phyloP scores from a whole-genome alignment of 176 grass and related monocot genomes.

The Cenchrus purpureus region DNA sequence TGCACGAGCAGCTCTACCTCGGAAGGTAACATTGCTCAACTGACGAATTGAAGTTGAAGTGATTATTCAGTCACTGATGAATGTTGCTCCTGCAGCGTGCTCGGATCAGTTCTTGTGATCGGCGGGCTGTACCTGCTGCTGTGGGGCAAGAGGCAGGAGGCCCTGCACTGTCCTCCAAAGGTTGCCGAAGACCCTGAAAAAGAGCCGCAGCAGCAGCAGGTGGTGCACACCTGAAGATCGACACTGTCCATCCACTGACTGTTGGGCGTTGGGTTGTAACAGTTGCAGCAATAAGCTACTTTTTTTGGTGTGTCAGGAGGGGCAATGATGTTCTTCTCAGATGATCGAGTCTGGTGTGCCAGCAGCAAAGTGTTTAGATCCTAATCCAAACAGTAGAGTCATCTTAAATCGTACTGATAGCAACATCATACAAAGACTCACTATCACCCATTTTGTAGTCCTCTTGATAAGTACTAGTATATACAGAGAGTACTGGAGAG shows the following conservation, averaged over 20 bases:
- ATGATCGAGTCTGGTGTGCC: neutral
- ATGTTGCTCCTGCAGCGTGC: slow-evolving; percentile 44
- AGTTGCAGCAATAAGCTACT: slow-evolving; percentile 49
- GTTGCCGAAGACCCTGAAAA: slow-evolving; percentile 33
- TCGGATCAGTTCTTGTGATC: slow-evolving; percentile 74
- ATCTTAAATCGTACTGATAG: slow-evolving; percentile 9
- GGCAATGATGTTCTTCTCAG: neutral
- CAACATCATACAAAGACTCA: neutral
- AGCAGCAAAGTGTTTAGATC: slow-evolving; percentile 41
- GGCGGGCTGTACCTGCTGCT: slow-evolving; percentile 82
- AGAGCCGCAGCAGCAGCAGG: slow-evolving; percentile 46
- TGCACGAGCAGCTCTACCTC: slow-evolving; percentile 77
- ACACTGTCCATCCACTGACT: neutral
- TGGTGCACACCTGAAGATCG: slow-evolving; percentile 49
- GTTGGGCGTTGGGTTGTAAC: slow-evolving; percentile 28
- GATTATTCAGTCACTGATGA: too few species aligned
- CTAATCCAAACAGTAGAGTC: slow-evolving; percentile 39
- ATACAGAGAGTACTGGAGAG: too few species aligned
- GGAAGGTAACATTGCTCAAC: slow-evolving; percentile 59
- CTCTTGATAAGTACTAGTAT: neutral
- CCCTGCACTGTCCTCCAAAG: slow-evolving; percentile 46
- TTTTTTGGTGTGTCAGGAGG: slow-evolving; percentile 5
- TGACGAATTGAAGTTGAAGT: neutral
- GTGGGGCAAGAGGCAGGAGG: slow-evolving; percentile 87
- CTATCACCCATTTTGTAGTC: neutral